Evolutionary conservation across 148 eudicot genomes (phyloP), one percentile per base, ranked within the genome.

Genomic region (Euryodendron excelsum): DNA sequence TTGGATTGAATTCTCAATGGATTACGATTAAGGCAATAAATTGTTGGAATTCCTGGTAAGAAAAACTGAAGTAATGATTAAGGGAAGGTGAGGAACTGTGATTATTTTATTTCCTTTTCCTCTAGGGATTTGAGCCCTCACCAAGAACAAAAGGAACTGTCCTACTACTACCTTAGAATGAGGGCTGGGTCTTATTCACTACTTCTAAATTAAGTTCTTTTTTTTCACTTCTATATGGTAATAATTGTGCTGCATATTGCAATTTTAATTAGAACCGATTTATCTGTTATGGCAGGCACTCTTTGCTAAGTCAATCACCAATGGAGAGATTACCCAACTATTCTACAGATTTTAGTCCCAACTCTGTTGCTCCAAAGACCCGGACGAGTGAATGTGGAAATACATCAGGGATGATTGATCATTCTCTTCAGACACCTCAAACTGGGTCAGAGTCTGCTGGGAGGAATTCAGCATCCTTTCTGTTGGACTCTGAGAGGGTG

Each of bases 301-400:
- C 98, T 66, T 85, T 95, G 71, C 96, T 95, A 56, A 93, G 91
- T 79, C 98, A 95, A 79, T 93, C 97, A 69, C 97, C 98, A 59
- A 79, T 85, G 67, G 83, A 45, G 77, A 85, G 84, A 75, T 80
- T 70, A 67, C 83, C 83, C 14, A 75, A 59, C 69, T 52, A 73
- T 78, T 80, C 71, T n/a, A 60, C 75, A 50, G 60, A 76, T 71
- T 59, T 56, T 67, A 89, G 83, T 73, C 89, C 91, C 31, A 82
- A 82, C 50, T 85, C 89, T 58, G 80, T 76, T 73, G 87, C 76
- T 76, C 83, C 90, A 36, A 78, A 50, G 33, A 68, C 87, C 77
- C 64, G 71, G 64, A 61, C 63, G 76, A 77, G 79, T 70, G 84
- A 81, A 67, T 81, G 85, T 64, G 83, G 75, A 66, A 85, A 88